Evolutionary conservation across 495 filamentous ascomycete species (phyloP).

Genomic region (Daldinia vernicosa): DNA sequence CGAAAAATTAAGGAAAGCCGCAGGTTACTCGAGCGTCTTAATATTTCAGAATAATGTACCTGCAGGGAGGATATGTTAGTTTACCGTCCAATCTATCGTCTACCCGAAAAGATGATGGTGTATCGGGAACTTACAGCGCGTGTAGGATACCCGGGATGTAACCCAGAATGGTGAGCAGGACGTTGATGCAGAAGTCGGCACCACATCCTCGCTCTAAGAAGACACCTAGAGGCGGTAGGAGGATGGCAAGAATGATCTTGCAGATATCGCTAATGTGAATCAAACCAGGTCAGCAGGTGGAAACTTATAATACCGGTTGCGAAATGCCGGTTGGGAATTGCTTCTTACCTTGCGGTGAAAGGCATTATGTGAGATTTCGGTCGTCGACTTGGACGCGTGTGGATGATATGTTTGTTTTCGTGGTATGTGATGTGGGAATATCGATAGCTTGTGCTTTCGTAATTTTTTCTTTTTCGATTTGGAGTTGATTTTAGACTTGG

Average conservation of each 20-base stretch:
- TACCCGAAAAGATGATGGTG: not conserved
- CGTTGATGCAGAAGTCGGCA: constrained; percentile 85
- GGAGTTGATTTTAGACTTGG: not conserved
- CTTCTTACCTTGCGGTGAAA: constrained; percentile 65
- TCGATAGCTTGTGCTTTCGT: constrained; percentile 2
- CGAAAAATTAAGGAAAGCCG: constrained; percentile 19
- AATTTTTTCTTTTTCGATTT: not conserved
- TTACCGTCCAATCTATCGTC: not conserved
- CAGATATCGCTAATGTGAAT: constrained; percentile 72
- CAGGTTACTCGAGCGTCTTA: constrained; percentile 38
- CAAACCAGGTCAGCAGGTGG: constrained; percentile 10
- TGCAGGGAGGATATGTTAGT: constrained; percentile 32
- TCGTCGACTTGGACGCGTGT: not conserved
- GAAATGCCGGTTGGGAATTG: not conserved
- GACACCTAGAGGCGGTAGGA: constrained; percentile 89
- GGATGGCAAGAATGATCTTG: constrained; percentile 88
- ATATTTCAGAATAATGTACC: constrained; percentile 62
- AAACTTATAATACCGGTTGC: constrained; percentile 1
- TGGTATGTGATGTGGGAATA: not conserved
- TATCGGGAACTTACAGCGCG: constrained; percentile 62
- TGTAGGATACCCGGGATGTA: constrained; percentile 82
- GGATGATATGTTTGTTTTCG: not conserved
- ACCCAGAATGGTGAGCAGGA: constrained; percentile 83
- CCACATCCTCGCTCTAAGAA: constrained; percentile 89
- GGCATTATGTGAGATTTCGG: constrained; percentile 50